Evolutionary conservation across 2,329 filamentous ascomycete genomes (phyloP), one percentile per base, ranked within the genome.

Genomic region (Sclerotinia nivalis): DNA sequence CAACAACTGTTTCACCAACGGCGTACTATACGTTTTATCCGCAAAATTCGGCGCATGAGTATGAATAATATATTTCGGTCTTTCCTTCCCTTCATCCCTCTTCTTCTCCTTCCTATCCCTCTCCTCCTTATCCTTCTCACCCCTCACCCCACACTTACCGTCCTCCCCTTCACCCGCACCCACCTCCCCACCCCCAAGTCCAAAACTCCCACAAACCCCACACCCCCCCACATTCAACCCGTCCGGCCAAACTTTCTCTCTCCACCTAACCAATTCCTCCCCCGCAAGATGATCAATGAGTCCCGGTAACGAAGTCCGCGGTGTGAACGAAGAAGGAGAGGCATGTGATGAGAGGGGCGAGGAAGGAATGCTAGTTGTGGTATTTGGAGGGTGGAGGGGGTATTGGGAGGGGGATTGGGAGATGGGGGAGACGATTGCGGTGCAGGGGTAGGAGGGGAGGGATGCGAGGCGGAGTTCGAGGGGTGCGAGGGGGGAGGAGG

Each of bases 1-100:
- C 28, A 62, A 49, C 28, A 62, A 34, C 45, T 62, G 59, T 50
- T 62, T 62, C 4, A 62, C 59, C 22, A 62, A 50, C 28, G 59
- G 59, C 20, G 45, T 37, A 34, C 59, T 62, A n/a, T 62, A 62
- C 7, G 28, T n/a, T 15, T 49, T 62, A 62, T 62, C 45, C 20
- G 59, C 20, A 1, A 62, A 62, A 49, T 62, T 34, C 8, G 59
- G 59, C 4, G 59, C 28, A 22, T 62, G 59, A 12, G 59, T 62
- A 43, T 62, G 59, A 31, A 62, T 62, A 2, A 62, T 62, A n/a
- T 37, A 62, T 50, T 49, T 34, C 13, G 59, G 59, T 62, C 59
- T 62, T 9, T 25, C 4, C 6, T 10, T 0, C 6, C 18, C 28
- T 3, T 13, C 34, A 9, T 37, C 31, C 15, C 7, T 31, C 28